Evolutionary conservation across 208 protist genomes (phyloP), one percentile per base, ranked within the genome.

Genomic region (Wallacemonas sp.): DNA sequence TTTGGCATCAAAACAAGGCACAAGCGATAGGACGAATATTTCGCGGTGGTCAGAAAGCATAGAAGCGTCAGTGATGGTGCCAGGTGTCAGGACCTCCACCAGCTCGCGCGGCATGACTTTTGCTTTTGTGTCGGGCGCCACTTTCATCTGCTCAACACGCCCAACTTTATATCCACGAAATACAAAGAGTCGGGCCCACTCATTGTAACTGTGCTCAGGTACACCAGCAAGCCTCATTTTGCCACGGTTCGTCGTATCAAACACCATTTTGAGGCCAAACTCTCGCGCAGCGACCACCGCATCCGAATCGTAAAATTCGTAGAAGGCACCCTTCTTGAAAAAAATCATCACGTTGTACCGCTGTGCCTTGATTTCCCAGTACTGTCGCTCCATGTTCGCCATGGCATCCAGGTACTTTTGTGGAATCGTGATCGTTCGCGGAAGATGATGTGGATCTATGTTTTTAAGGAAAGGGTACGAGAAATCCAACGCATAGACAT

Each of bases 281-380:
- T 98, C 90, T 9, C 83, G 74, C 37, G 90, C 79, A 0, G 79
- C 94, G 45, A 98, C 92, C 6, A 94, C 89, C 1, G 95, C 95
- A 62, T 98, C 97, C 39, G 81, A 73, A 67, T 98, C 97, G 66
- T 98, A 98, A 1, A 98, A 70, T 63, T 98, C 96, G 79, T 98
- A 98, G 78, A 98, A 98, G 53, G 95, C 96, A 21, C 94, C 97
- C 72, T 98, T 98, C 68, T 98, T 98, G 72, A 98, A 98, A 39
- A 98, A 98, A 19, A 98, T 73, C 10, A 98, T 27, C 12, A 93
- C 81, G 65, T 98, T 95, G 77, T 82, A 98, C 58, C 97, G 62
- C 10, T 93, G 71, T 37, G 74, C 64, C 68, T 98, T 98, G 22
- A 98, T 98, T 26, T 92, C 83, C 97, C 97, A 98, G 63, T 98